Base-by-base conservation (phyloP, 306 rosid genomes). In the Cucumis cinereus region DNA sequence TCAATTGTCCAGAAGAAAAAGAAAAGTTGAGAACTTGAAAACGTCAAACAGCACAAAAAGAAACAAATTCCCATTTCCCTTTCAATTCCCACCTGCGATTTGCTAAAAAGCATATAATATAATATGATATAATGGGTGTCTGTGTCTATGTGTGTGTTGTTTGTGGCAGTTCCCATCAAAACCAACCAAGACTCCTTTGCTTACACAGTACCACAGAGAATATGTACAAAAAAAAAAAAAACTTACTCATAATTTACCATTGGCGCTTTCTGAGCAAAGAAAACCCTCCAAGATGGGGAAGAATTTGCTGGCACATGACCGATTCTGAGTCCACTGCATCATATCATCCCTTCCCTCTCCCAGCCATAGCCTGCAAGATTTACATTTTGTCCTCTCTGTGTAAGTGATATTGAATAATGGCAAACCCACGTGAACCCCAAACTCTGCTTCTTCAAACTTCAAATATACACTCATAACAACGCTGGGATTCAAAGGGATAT, bases 11-110 rank as follows among this genome's bases (percentile, higher is more conserved):
- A 28, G 10, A 72, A 50, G 60, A 50, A 41, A 72, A 56, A 16
- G 11, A 24, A 60, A 68, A 22, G 35, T 41, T 22, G 19, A 67
- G 72, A 66, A 20, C 54, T 4, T 41, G 49, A 40, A 30, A 30
- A 24, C 71, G 49, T 64, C 71, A 64, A 61, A 64, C 71, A 67
- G 15, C 73, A 67, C 53, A 22, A 67, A 67, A 69, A 45, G 41
- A 47, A 70, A 70, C 76, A 72, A 49, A 72, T 72, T 16, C 76
- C 41, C 60, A 72, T 72, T 26, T 50, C 76, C 76, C 45, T 72
- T 50, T 72, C 76, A 28, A 26, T 8, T 15, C 40, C 75, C 75
- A 70, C 74, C 74, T 43, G 74, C 20, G 74, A 43, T 20, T 20
- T 22, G 36, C 19, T 43, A 68, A 43, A 68, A 43, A 22, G 11